Conservation (phyloP, 345 rosid genomes). For the Firmiana major region DNA sequence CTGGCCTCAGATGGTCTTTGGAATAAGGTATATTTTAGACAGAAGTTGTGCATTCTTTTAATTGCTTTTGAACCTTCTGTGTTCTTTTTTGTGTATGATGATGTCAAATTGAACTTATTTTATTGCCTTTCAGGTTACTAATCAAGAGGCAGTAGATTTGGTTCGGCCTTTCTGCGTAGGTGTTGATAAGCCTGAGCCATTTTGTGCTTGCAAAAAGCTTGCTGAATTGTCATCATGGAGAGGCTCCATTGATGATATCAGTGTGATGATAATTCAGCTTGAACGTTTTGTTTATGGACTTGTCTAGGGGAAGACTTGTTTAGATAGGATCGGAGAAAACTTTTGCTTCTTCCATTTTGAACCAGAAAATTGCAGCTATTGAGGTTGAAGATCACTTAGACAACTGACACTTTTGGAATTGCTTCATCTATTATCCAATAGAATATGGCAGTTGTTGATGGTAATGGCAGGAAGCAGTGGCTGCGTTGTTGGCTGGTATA, state of each 20-base stretch:
- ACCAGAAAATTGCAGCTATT: background rate
- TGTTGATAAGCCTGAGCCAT: slow-evolving; percentile 34
- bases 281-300: background rate
- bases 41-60: background rate
- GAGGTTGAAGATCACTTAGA: background rate
- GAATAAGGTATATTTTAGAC: slow-evolving; percentile 64
- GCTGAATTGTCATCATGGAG: slow-evolving; percentile 66
- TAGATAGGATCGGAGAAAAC: background rate
- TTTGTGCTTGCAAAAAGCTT: slow-evolving; percentile 72
- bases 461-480: background rate
- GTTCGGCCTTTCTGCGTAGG: slow-evolving; percentile 50
- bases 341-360: background rate
- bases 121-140: slow-evolving; percentile 50
- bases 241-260: slow-evolving; percentile 73
- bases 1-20: slow-evolving; percentile 97
- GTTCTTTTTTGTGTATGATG: background rate
- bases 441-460: background rate
- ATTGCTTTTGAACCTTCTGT: background rate
- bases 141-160: slow-evolving; percentile 87
- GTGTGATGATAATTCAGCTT: slow-evolving; percentile 60
- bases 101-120: background rate
- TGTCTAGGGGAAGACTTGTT: background rate
- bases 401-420: too few relatives aligned
- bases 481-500: background rate
- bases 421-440: background rate